Conservation (phyloP, 441 rosid species). For the Mallotus japonicus region DNA sequence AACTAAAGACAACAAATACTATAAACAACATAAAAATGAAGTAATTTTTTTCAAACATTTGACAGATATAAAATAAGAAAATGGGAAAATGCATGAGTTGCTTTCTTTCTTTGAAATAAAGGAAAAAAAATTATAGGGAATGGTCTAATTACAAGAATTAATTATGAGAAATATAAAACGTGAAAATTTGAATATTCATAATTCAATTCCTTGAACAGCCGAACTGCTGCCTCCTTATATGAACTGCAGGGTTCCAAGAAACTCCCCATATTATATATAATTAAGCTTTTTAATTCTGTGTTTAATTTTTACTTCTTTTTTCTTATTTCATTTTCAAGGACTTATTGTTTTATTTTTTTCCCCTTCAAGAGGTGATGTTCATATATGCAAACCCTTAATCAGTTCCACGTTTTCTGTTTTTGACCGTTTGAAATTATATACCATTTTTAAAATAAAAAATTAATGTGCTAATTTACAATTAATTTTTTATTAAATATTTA, state of each 20-base stretch:
- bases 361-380: background rate
- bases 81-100: no score
- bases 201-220: background rate
- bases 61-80: no score
- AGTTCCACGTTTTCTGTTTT: no score
- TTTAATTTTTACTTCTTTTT: background rate
- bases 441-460: no score
- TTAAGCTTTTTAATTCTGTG: background rate
- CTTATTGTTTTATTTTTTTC: background rate
- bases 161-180: background rate
- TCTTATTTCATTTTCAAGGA: no score
- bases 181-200: background rate
- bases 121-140: background rate
- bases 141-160: background rate
- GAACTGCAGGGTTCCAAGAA: background rate
- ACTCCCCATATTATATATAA: background rate
- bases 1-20: no score
- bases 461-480: no score
- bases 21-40: no score
- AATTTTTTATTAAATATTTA: no score
- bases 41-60: no score
- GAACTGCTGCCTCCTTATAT: background rate
- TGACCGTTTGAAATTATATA: no score
- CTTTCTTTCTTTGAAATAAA: background rate
- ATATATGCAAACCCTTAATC: background rate